phyloP scores from a whole-genome alignment of 2,329 filamentous ascomycete species.

The Botrytis byssoidea region DNA sequence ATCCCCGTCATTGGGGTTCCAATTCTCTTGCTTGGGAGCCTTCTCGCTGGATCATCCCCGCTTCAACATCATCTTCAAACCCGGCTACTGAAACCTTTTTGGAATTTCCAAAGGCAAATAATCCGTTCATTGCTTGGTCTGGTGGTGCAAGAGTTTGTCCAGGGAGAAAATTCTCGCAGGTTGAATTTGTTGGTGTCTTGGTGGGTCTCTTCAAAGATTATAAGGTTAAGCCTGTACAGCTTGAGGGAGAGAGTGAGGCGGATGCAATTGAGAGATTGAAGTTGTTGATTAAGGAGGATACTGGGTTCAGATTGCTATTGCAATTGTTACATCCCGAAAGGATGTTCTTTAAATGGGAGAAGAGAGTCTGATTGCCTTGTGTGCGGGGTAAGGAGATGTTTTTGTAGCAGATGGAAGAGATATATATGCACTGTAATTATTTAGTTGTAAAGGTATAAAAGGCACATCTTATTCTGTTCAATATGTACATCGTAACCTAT shows the following conservation, averaged over 20 bases:
- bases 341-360: constrained; percentile 1
- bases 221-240: neutral
- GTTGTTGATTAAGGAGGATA: neutral
- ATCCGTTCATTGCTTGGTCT: constrained; percentile 7
- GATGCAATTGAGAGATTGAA: neutral
- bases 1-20: constrained; percentile 9
- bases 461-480: neutral
- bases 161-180: neutral
- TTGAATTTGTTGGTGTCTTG: neutral
- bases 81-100: neutral
- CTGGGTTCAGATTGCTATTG: neutral
- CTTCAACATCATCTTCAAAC: neutral
- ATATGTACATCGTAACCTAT: neutral
- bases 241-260: neutral
- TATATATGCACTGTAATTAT: neutral
- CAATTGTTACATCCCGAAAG: constrained; percentile 2
- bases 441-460: neutral
- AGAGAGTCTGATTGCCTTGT: neutral
- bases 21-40: constrained; percentile 15
- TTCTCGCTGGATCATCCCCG: constrained; percentile 1
- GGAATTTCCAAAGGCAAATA: neutral
- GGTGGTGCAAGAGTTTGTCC: neutral
- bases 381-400: neutral
- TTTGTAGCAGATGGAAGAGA: neutral
- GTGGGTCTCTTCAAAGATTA: neutral